Base-by-base conservation (phyloP, 2,329 filamentous ascomycete genomes). In the Fusarium udum region DNA sequence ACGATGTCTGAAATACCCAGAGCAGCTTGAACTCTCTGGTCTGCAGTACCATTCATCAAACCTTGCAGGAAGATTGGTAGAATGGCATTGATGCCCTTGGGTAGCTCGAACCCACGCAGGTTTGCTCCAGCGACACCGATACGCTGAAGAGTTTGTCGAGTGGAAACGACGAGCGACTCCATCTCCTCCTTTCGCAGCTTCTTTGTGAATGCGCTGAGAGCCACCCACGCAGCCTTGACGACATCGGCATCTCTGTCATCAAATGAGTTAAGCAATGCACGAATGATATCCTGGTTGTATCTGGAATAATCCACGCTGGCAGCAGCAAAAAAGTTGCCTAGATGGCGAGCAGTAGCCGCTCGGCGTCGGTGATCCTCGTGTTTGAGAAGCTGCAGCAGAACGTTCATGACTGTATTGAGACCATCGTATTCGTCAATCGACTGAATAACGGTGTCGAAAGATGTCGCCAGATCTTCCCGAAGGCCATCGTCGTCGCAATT, bases 371-470 rank as follows among this genome's bases (percentile, higher is more conserved):
- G 95, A 79, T 99, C 95, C 40, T 98, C 94, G 78, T 98, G 92
- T 84, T 98, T 98, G 77, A 95, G 89, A 64, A 98, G 88, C 64
- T 92, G 88, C 51, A 98, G 86, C 84, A 99, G 92, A 42, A 96
- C 94, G 78, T 93, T 97, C 94, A 99, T 98, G 69, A 94, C 92
- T 14, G 93, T 96, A 80, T 98, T 98, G 40, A 99, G 88, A 58
- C 97, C 96, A 83, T 99, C 96, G 76, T 91, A 97, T 81, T 98
- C 96, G 81, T 99, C 96, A 67, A 98, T 95, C 26, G 95, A 97
- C 57, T 95, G 86, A 67, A 99, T 88, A 11, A 99, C 94, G 1
- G 93, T 93, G 80, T 98, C 94, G 78, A 99, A 96, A 1, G 96
- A 93, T 56, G 85, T 85, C 75, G 93, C 90, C 16, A 99, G 87